Conservation (phyloP, 495 filamentous ascomycete genomes). For the Lichina pygmaea region DNA sequence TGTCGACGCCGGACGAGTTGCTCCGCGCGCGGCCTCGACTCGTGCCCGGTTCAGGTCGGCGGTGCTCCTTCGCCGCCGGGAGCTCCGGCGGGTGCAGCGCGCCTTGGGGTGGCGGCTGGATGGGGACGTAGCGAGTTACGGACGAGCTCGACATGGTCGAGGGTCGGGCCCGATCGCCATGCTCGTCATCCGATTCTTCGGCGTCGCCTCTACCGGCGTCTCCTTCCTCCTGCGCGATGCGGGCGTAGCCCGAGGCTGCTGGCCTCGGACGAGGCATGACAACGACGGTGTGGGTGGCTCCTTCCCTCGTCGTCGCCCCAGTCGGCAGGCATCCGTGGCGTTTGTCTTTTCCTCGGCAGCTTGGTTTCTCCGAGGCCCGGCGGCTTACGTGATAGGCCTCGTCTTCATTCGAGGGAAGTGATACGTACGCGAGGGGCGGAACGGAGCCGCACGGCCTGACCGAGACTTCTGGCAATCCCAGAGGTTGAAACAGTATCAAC, state of each 20-base stretch:
- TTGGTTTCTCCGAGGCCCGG: too few species aligned
- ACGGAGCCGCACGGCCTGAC: too few species aligned
- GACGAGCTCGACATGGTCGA: constrained; percentile 30
- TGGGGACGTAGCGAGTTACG: constrained; percentile 42
- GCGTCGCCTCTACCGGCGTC: constrained; percentile 20
- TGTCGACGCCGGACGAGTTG: constrained; percentile 78
- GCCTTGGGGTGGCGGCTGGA: constrained; percentile 32
- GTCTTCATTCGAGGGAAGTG: too few species aligned
- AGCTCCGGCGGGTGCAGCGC: constrained; percentile 25
- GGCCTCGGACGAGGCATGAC: constrained; percentile 26
- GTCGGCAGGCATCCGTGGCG: too few species aligned
- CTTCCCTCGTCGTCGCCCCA: too few species aligned
- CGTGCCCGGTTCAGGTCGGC: constrained; percentile 19
- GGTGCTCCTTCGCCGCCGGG: constrained; percentile 14
- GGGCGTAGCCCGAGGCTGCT: constrained; percentile 71
- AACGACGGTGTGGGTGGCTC: too few species aligned
- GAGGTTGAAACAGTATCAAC: too few species aligned
- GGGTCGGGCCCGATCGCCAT: constrained; percentile 19
- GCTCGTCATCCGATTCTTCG: constrained; percentile 41
- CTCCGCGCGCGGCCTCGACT: constrained; percentile 28
- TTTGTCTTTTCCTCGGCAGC: too few species aligned
- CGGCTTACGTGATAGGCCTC: too few species aligned
- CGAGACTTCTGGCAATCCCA: too few species aligned
- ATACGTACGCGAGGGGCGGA: too few species aligned
- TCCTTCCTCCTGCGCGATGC: constrained; percentile 74